phyloP scores from a whole-genome alignment of 176 grass and related monocot species.

The Phragmites australis region DNA sequence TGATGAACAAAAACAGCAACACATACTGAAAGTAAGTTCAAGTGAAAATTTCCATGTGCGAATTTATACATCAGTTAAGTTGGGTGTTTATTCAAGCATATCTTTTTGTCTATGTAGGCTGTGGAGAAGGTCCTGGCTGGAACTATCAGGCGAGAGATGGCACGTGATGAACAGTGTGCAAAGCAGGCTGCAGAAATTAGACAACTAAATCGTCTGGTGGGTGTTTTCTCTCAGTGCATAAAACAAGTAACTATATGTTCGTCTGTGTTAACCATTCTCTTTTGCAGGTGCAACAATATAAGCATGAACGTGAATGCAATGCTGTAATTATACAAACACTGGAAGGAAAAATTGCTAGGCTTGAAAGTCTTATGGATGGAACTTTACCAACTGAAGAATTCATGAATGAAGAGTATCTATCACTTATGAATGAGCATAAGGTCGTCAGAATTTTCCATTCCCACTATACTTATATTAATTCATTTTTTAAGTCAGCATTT shows the following conservation, averaged over 20 bases:
- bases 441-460: conserved; percentile 31
- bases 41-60: not conserved
- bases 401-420: conserved; percentile 84
- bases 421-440: conserved; percentile 88
- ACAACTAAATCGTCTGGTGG: conserved; percentile 85
- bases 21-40: conserved; percentile 70
- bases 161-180: conserved; percentile 75
- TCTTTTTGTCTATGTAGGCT: conserved; percentile 56
- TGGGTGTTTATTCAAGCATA: conserved; percentile 3
- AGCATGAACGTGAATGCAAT: conserved; percentile 95
- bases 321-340: conserved; percentile 86
- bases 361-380: conserved; percentile 98
- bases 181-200: conserved; percentile 86
- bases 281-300: conserved; percentile 93
- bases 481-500: conserved; percentile 12
- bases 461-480: not conserved
- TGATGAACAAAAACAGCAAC: conserved; percentile 56
- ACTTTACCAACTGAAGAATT: conserved; percentile 90
- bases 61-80: conserved; percentile 1
- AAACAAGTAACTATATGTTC: conserved; percentile 14
- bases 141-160: conserved; percentile 95
- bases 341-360: conserved; percentile 95
- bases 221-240: conserved; percentile 22
- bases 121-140: conserved; percentile 90
- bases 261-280: conserved; percentile 22